phyloP scores from a whole-genome alignment of 371 early-diverging fungal genomes.

The Blyttiomyces sp. region DNA sequence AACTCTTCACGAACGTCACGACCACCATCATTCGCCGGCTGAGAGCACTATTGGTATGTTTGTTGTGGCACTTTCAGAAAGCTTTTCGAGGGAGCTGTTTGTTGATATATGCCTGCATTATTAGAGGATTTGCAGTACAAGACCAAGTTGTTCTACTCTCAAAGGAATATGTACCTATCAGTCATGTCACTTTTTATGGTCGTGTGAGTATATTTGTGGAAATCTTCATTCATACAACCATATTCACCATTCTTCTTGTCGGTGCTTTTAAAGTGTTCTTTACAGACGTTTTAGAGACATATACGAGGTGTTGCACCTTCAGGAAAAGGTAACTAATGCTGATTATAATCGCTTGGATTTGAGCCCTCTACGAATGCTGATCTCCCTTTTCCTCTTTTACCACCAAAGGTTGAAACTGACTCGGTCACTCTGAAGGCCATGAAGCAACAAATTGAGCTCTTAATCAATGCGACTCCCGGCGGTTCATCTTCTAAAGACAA shows the following conservation, averaged over 20 bases:
- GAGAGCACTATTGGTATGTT: neutral
- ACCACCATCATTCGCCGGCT: slow-evolving; percentile 17
- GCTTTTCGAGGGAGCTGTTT: neutral
- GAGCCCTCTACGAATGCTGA: neutral
- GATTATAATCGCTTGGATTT: neutral
- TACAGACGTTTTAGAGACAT: slow-evolving; percentile 40
- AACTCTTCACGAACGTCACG: slow-evolving; percentile 15
- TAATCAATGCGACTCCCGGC: slow-evolving; percentile 3
- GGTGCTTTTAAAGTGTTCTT: slow-evolving; percentile 16
- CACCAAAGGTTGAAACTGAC: neutral
- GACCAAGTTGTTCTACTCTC: slow-evolving; percentile 34
- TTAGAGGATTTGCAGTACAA: slow-evolving; percentile 26
- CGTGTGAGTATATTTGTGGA: slow-evolving; percentile 20
- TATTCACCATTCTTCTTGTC: neutral
- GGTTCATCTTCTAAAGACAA: neutral
- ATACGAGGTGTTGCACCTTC: slow-evolving; percentile 32
- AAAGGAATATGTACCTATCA: slow-evolving; percentile 39
- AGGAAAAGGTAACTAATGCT: slow-evolving; percentile 17
- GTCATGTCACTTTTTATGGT: slow-evolving; percentile 38
- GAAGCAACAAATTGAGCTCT: slow-evolving; percentile 19
- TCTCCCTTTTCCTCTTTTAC: neutral
- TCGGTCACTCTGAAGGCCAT: slow-evolving; percentile 20
- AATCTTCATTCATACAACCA: neutral
- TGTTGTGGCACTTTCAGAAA: neutral
- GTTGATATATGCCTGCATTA: neutral